phyloP scores from a whole-genome alignment of 129 eudicot genomes.

The Ambrosia artemisiifolia region DNA sequence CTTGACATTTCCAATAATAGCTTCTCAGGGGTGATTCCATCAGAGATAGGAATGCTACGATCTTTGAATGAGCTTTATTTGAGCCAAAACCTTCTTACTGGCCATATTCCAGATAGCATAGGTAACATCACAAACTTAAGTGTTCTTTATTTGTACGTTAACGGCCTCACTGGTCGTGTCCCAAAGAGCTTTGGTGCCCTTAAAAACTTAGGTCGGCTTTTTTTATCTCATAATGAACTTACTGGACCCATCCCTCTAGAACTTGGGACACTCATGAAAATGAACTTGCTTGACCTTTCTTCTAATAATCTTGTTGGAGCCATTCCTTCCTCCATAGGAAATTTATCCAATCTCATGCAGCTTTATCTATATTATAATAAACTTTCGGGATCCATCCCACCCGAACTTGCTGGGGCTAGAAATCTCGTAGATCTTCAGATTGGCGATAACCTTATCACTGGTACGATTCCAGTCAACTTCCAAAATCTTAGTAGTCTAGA shows the following conservation, averaged over 20 bases:
- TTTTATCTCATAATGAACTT: conserved; percentile 16
- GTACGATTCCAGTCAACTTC: conserved; percentile 13
- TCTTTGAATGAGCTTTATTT: background rate
- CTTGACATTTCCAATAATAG: conserved; percentile 19
- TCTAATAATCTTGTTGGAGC: conserved; percentile 20
- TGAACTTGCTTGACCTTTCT: conserved; percentile 10
- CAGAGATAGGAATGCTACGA: conserved; percentile 13
- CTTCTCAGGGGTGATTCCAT: conserved; percentile 29
- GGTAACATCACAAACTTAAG: conserved; percentile 15
- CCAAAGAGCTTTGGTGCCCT: conserved; percentile 12
- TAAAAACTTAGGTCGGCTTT: background rate
- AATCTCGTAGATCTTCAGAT: conserved; percentile 6
- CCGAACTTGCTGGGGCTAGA: background rate
- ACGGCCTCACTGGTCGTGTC: background rate
- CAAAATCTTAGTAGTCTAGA: background rate
- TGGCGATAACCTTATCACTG: background rate
- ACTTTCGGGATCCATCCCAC: conserved; percentile 16
- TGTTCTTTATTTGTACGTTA: background rate
- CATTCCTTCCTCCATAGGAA: conserved; percentile 25
- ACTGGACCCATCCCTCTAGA: conserved; percentile 32
- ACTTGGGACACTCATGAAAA: background rate
- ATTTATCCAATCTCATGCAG: background rate
- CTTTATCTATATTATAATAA: conserved; percentile 11
- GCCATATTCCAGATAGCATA: conserved; percentile 20
- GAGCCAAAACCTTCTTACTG: background rate